phyloP scores from a whole-genome alignment of 768 basidiomycete species.

The Rhizopogon vinicolor region DNA sequence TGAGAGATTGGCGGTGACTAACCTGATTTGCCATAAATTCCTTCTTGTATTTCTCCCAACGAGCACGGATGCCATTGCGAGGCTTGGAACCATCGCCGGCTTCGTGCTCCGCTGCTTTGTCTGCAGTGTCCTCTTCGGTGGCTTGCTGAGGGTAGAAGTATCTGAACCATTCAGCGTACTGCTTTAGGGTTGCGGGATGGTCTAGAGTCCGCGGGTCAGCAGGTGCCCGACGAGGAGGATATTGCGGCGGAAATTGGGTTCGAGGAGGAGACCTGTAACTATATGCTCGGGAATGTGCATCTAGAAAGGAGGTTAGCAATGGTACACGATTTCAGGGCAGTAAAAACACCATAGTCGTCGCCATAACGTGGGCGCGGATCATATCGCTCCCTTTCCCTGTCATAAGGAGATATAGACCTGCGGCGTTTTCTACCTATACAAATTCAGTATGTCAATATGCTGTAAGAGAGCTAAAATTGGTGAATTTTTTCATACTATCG shows the following conservation, averaged over 20 bases:
- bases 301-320: constrained; percentile 29
- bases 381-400: constrained; percentile 78
- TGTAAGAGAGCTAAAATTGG: constrained; percentile 6
- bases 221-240: constrained; percentile 54
- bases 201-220: constrained; percentile 80
- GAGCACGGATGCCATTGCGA: constrained; percentile 74
- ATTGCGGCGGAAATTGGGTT: constrained; percentile 39
- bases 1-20: constrained; percentile 29
- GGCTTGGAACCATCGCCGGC: constrained; percentile 80
- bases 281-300: constrained; percentile 60
- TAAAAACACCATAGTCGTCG: constrained; percentile 72
- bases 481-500: constrained; percentile 43
- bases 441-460: constrained; percentile 6
- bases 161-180: constrained; percentile 87
- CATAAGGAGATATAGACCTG: constrained; percentile 69
- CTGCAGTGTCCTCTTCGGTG: constrained; percentile 75
- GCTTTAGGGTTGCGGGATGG: constrained; percentile 76
- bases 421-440: constrained; percentile 68
- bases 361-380: constrained; percentile 79
- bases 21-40: constrained; percentile 87
- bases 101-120: constrained; percentile 81
- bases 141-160: constrained; percentile 72
- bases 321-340: neutral
- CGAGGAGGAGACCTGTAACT: constrained; percentile 65
- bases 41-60: constrained; percentile 95